A percentile compares a stretch with the other conserved stretches of the same genome.
These are phyloP conservation scores for Phytophthora nicotianae DNA, from an alignment of 352 stramenopile species.

Conservation along the genomic window DNA sequence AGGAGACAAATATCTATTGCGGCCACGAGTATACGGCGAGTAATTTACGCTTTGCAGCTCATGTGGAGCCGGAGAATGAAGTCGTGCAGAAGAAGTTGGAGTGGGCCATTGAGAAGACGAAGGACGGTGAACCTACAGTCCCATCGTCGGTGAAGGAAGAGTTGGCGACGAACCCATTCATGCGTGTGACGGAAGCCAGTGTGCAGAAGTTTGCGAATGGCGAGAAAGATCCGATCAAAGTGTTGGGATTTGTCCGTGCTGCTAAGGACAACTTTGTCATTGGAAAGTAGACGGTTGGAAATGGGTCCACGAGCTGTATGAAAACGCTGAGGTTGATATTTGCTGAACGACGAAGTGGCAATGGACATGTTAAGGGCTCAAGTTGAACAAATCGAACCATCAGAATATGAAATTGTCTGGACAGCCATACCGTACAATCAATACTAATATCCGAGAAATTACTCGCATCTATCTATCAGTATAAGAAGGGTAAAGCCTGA, in stretches of 20 bases:
- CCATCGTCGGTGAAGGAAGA: constrained; percentile 85
- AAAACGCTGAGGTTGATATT: no score
- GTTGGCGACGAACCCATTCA: constrained; percentile 81
- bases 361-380: no score
- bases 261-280: constrained; percentile 70
- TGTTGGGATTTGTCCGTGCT: constrained; percentile 62
- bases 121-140: constrained; percentile 73
- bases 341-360: no score
- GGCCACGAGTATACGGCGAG: constrained; percentile 94
- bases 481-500: no score
- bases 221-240: constrained; percentile 45
- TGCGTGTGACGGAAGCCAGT: constrained; percentile 55
- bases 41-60: constrained; percentile 91
- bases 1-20: constrained; percentile 83
- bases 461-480: no score
- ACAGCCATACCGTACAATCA: no score
- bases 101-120: constrained; percentile 54
- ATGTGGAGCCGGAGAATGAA: constrained; percentile 90
- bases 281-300: constrained; percentile 41
- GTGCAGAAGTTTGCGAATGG: constrained; percentile 63
- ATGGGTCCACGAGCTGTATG: no score
- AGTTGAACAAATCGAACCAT: no score
- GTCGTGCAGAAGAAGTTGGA: constrained; percentile 65
- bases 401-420: no score
- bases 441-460: no score